A percentile compares a stretch with the other conserved stretches of the same genome.
phyloP scores from a whole-genome alignment of 2,329 filamentous ascomycete species.

The Microdochium bolleyi region DNA sequence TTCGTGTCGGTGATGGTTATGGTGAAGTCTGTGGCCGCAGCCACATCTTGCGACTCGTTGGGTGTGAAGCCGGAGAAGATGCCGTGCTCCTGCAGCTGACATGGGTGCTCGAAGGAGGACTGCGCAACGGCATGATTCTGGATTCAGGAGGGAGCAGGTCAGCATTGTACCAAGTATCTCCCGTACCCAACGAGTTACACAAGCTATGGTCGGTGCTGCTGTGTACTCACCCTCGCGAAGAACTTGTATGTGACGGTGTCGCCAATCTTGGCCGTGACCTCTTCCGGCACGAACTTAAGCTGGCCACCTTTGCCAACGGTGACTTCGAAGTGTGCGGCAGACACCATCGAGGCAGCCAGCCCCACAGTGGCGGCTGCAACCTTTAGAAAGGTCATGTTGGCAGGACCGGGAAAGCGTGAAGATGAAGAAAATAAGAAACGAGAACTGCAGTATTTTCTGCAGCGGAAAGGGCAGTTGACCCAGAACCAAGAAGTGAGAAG shows the following conservation, averaged over 20 bases:
- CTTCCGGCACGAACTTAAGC: slow-evolving; percentile 28
- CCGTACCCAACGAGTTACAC: too few species aligned
- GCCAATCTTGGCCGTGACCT: slow-evolving; percentile 21
- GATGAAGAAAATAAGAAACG: neutral
- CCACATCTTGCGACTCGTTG: slow-evolving; percentile 16
- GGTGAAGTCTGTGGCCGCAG: slow-evolving; percentile 29
- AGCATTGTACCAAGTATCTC: too few species aligned
- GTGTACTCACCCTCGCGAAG: slow-evolving; percentile 22
- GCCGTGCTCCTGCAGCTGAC: slow-evolving; percentile 22
- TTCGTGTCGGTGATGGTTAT: slow-evolving; percentile 35
- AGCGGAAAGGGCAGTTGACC: neutral
- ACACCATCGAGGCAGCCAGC: slow-evolving; percentile 15
- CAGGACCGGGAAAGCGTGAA: neutral
- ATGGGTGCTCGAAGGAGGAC: slow-evolving; percentile 30
- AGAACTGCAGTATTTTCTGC: neutral
- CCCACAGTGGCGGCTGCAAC: slow-evolving; percentile 13
- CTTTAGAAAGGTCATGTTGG: slow-evolving; percentile 5
- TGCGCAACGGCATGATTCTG: slow-evolving; percentile 32
- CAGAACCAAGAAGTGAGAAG: neutral
- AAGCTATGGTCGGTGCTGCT: neutral
- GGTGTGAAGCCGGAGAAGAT: slow-evolving; percentile 35
- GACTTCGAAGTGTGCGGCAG: slow-evolving; percentile 22
- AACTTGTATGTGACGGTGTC: slow-evolving; percentile 32
- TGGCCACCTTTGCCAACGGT: slow-evolving; percentile 26
- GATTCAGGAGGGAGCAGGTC: neutral